phyloP scores from a whole-genome alignment of 805 yeast species.

The Schizosaccharomyces lindneri region DNA sequence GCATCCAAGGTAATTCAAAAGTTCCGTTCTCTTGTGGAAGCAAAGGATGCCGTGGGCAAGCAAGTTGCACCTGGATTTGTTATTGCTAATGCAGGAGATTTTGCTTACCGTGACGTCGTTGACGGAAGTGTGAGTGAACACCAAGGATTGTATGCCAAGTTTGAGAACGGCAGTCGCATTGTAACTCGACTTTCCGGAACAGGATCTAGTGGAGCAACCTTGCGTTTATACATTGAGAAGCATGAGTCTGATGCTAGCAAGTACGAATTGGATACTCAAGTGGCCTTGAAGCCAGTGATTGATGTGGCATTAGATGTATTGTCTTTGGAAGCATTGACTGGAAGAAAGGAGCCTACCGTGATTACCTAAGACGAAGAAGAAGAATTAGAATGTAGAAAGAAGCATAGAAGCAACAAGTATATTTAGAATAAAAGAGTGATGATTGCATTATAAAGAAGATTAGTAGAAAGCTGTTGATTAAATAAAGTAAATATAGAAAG shows the following conservation, averaged over 20 bases:
- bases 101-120: slow-evolving; percentile 61
- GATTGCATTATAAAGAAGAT: background rate
- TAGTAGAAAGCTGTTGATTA: background rate
- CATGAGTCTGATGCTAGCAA: slow-evolving; percentile 36
- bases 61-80: slow-evolving; percentile 25
- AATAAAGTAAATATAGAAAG: background rate
- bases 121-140: slow-evolving; percentile 74
- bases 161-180: slow-evolving; percentile 59
- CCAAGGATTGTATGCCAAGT: slow-evolving; percentile 77
- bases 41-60: slow-evolving; percentile 24
- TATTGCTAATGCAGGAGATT: slow-evolving; percentile 62
- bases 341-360: slow-evolving; percentile 73
- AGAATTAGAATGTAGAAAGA: too few relatives aligned
- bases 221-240: slow-evolving; percentile 72
- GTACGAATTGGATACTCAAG: slow-evolving; percentile 31
- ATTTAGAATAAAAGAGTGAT: background rate
- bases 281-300: slow-evolving; percentile 41
- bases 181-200: slow-evolving; percentile 88
- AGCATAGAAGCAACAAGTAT: background rate
- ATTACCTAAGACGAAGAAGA: slow-evolving; percentile 25
- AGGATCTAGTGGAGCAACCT: slow-evolving; percentile 94
- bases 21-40: slow-evolving; percentile 17
- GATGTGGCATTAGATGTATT: slow-evolving; percentile 39
- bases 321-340: slow-evolving; percentile 45
- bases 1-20: slow-evolving; percentile 43